Evolutionary conservation across 345 rosid genomes (phyloP), one percentile per base, ranked within the genome.

Genomic region (Brassica incana): DNA sequence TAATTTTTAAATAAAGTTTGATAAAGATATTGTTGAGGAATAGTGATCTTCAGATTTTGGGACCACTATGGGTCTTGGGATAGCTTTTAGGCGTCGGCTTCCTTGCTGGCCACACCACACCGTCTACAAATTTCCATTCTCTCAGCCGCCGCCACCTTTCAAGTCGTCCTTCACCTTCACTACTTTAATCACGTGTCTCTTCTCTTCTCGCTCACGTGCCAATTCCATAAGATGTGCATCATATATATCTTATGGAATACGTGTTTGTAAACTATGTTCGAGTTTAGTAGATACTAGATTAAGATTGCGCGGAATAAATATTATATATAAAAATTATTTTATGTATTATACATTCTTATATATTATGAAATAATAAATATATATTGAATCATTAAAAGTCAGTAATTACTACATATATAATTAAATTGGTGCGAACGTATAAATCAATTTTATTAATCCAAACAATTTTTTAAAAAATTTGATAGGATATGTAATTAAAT

Each of bases 31-130:
- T 78, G 23, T 10, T 54, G 33, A 40, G 67, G 66, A 66, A 78
- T 14, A 18, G 18, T 66, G 69, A 66, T 60, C 56, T 78, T 78
- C 54, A 20, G 60, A 68, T 73, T 74, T 74, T 35, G 52, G 83
- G 83, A 80, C 83, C 83, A 80, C 76, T 62, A 5, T 43, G 9
- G 64, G 78, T 72, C 73, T 78, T 71, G 52, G 23, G 76, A 66
- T 72, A 50, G 40, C 70, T 73, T 79, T 61, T 54, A 54, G 76
- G 7, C 79, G 79, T 75, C 79, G 79, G 79, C 72, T 69, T 72
- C 2, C 82, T 78, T 58, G 63, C 63, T 78, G 78, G 69, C 74
- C 69, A 67, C 74, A 78, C 73, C 72, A 74, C 74, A 62, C 74
- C 33, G 65, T 68, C 74, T 60, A 68, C 48, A 59, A 69, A 29